Base-by-base conservation (phyloP, 768 basidiomycete species). In the Auriscalpium orientale region DNA sequence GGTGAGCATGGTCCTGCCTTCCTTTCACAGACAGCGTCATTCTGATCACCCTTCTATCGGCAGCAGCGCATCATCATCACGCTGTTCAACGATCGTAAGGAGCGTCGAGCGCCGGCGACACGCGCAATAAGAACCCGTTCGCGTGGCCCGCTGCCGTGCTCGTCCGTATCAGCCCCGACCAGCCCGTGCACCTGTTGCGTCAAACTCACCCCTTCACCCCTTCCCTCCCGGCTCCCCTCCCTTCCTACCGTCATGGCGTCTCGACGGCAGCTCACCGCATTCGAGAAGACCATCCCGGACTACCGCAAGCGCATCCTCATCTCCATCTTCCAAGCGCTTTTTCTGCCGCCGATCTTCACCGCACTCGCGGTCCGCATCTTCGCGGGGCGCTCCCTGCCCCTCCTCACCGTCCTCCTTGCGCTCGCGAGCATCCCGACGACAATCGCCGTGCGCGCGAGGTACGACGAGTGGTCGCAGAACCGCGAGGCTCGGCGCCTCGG, bases 231-330 rank as follows among this genome's bases (percentile, higher is more conserved):
- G 16, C 54, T 8, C 56, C 28, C 36, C 4, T 37, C 4, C 49
- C 4, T 35, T 1, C 28, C 28, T 7, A 28, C 11, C 49, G n/a
- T 6, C 35, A 60, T 60, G 58, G 11, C 58, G 36, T 52, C 58
- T 56, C 47, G 21, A 2, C 56, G 53, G 12, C 12, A 54, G 15
- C 56, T 44, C 13, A 60, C 58, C 22, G 49, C 51, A 18, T 60
- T 60, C 34, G 58, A 60, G 45, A 54, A 51, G 33, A 51, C 52
- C 20, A 60, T 60, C 52, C 58, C 58, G 5, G 58, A 60, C 52
- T 60, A 60, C 36, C 58, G 58, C 58, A 60, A 51, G 21, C 58
- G 58, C 8, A 60, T 60, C 48, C 56, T 60, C 53, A 6, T 58
- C 44, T 54, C 58, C 28, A 16, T 60, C 35, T 28, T 16, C 18